phyloP scores from a whole-genome alignment of 257 asterid species.

The Datura wrightii region DNA sequence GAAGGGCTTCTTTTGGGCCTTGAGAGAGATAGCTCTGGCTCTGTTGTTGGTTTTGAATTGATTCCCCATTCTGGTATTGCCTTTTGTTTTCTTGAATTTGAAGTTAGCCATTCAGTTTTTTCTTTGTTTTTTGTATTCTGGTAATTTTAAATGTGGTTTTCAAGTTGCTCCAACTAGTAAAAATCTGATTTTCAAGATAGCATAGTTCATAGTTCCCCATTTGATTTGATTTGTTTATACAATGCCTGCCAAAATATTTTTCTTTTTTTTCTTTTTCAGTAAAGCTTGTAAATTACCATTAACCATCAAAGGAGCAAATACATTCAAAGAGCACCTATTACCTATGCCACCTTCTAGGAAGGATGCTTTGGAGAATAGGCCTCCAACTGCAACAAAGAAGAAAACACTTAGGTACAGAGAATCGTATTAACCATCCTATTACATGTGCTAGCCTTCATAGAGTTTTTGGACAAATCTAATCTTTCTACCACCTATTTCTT shows the following conservation, averaged over 20 bases:
- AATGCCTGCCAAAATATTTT: neutral
- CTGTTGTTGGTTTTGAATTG: conserved; percentile 71
- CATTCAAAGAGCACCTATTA: no score
- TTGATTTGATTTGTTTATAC: neutral
- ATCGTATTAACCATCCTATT: no score
- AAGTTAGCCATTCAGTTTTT: neutral
- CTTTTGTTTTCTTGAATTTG: conserved; percentile 1
- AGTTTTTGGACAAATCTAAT: no score
- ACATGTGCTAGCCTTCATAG: no score
- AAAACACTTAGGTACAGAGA: no score
- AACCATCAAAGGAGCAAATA: no score
- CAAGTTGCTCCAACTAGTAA: neutral
- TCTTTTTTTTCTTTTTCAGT: no score
- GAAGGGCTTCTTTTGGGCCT: conserved; percentile 52
- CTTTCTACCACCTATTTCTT: no score
- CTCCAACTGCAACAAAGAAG: no score
- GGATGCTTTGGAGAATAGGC: no score
- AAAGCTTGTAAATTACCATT: no score
- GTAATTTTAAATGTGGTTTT: neutral
- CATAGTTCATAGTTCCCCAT: neutral
- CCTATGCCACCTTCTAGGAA: no score
- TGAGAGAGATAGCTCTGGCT: conserved; percentile 62
- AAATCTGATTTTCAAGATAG: neutral
- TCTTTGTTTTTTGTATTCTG: neutral
- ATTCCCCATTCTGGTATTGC: conserved; percentile 69